Conservation (phyloP, 371 early-diverging fungal genomes). For the Thermomucor indicae-seudaticae region DNA sequence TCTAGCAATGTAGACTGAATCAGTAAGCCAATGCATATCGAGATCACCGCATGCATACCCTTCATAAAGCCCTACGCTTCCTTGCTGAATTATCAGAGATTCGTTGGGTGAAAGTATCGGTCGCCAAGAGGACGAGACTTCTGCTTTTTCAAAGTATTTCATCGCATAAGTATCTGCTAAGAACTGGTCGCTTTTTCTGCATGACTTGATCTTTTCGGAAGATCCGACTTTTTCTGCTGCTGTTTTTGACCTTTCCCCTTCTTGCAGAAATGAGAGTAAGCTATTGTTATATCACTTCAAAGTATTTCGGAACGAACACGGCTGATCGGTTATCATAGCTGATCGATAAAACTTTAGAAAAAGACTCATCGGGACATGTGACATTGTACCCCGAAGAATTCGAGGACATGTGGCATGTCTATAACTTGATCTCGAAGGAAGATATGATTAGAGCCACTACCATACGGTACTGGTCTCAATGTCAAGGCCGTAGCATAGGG, state of each 20-base stretch:
- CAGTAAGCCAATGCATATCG: background rate
- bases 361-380: conserved; percentile 62
- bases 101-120: conserved; percentile 57
- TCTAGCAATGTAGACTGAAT: conserved; percentile 13
- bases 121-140: conserved; percentile 53
- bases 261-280: no score
- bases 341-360: conserved; percentile 56
- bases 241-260: no score
- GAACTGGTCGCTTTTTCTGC: no score
- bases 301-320: no score
- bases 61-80: conserved; percentile 69
- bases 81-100: conserved; percentile 52
- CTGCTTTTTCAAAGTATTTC: conserved; percentile 49
- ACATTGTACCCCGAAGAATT: conserved; percentile 80
- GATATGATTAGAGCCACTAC: conserved; percentile 88
- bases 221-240: no score
- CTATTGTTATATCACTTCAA: no score
- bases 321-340: no score
- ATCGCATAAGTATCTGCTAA: no score
- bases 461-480: conserved; percentile 56
- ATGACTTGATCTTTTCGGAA: no score
- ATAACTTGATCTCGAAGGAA: conserved; percentile 86
- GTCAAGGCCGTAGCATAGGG: background rate
- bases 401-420: conserved; percentile 98
- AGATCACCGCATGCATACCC: conserved; percentile 36